Base-by-base conservation (phyloP, 495 filamentous ascomycete species). In the Neurospora sp. region DNA sequence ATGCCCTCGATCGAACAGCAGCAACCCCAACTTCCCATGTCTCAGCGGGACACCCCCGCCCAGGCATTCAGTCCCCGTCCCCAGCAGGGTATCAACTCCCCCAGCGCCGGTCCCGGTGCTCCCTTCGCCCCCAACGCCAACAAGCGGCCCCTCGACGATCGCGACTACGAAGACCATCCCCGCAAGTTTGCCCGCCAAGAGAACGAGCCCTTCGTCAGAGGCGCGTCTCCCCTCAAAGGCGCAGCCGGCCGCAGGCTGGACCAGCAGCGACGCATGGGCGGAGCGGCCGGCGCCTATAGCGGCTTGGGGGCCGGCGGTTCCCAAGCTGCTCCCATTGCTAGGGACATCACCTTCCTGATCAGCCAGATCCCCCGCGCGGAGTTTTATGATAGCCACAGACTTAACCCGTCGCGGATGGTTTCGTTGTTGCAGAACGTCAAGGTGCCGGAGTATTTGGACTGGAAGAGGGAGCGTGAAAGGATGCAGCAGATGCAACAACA, bases 161-260 rank as follows among this genome's bases (percentile, higher is more conserved):
- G 96, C 69, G 93, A 94, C 37, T 88, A 87, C 35, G 93, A 95
- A 42, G 93, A 95, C 72, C 91, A 90, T 16, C 93, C 94, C 4
- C 90, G 94, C 62, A 98, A 98, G 79, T 79, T 82, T 12, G 79
- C 78, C 37, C 78, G 81, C 7, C 74, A 72, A 39, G 81, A 82
- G 1, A 74, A 77, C 31, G 73, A 77, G n/a, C 76, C 81, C 31
- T 82, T 82, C 70, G 76, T 79, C 42, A 90, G 96, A 27, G 93
- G 90, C 31, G 94, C 92, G 69, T 97, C 93, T 18, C 95, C 96
- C 0, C 85, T 98, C 37, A 97, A 96, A 80, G 92, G 91, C 12
- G 90, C 90, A 2, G 93, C 94, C 23, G 91, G 92, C 44, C 90
- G 94, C 44, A 89, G 93, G 23, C 83, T 96, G 27, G 92, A 97